These are phyloP conservation scores for Talaromyces adpressus DNA, from an alignment of 495 filamentous ascomycete species.

Conservation along the genomic window DNA sequence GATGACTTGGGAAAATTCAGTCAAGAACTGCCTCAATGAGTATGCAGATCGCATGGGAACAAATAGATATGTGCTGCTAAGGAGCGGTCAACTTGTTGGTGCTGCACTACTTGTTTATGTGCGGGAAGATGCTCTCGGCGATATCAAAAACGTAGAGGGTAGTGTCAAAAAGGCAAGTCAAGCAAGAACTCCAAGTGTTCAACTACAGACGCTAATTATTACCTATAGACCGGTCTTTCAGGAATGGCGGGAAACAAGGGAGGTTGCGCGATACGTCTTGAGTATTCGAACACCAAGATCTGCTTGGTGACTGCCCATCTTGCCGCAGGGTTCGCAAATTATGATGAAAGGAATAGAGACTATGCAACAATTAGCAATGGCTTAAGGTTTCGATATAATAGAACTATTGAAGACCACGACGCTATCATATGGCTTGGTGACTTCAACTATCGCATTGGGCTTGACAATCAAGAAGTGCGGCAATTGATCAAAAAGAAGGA, in stretches of 20 bases:
- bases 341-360: conserved; percentile 90
- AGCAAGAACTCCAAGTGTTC: not conserved
- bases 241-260: conserved; percentile 98
- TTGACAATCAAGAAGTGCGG: conserved; percentile 71
- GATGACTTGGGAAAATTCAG: conserved; percentile 78
- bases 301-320: conserved; percentile 97
- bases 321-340: conserved; percentile 94
- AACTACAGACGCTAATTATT: conserved; percentile 8
- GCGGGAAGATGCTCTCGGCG: conserved; percentile 61
- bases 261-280: conserved; percentile 92
- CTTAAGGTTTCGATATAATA: conserved; percentile 81
- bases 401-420: conserved; percentile 87
- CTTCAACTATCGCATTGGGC: conserved; percentile 96
- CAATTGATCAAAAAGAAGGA: conserved; percentile 63
- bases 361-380: conserved; percentile 85
- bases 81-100: conserved; percentile 92
- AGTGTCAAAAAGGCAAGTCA: conserved; percentile 72
- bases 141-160: conserved; percentile 95
- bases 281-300: conserved; percentile 86
- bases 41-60: conserved; percentile 52
- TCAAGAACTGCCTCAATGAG: conserved; percentile 67
- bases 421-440: conserved; percentile 96
- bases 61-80: conserved; percentile 79
- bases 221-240: conserved; percentile 73
- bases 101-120: conserved; percentile 89